A percentile compares a stretch with the other conserved stretches of the same genome.
Evolutionary conservation across 345 rosid genomes (phyloP).

Genomic region (Clausena lansium): DNA sequence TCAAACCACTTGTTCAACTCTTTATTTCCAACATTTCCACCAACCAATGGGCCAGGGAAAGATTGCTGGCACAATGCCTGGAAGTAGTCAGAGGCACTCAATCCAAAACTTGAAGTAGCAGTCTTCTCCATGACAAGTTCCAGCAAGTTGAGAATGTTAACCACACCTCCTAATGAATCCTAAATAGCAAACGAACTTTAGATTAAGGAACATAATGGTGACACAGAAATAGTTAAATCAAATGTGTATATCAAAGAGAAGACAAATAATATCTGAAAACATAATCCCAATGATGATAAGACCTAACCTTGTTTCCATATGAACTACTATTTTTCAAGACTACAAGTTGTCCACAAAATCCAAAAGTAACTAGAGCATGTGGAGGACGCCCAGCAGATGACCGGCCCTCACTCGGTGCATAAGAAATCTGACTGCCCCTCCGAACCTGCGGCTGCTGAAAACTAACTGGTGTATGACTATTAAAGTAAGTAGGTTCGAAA

Average conservation of each 20-base stretch:
- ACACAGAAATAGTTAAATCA: neutral
- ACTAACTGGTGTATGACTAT: slow-evolving; percentile 17
- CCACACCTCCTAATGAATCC: slow-evolving; percentile 28
- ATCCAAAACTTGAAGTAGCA: slow-evolving; percentile 18
- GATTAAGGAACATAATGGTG: slow-evolving; percentile 9
- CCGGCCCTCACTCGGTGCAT: slow-evolving; percentile 22
- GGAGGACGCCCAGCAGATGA: slow-evolving; percentile 49
- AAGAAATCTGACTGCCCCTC: slow-evolving; percentile 18
- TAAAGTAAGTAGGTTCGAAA: slow-evolving; percentile 13
- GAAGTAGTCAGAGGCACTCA: slow-evolving; percentile 26
- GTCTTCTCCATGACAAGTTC: slow-evolving; percentile 27
- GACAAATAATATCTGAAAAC: slow-evolving; percentile 8
- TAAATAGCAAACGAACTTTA: slow-evolving; percentile 14
- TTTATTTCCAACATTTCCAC: slow-evolving; percentile 41
- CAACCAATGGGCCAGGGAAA: slow-evolving; percentile 45
- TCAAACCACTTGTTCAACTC: slow-evolving; percentile 50
- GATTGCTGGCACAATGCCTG: slow-evolving; percentile 33
- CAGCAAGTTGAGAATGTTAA: slow-evolving; percentile 37
- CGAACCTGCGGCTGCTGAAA: slow-evolving; percentile 10
- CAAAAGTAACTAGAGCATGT: slow-evolving; percentile 43
- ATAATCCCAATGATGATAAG: neutral
- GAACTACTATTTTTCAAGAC: slow-evolving; percentile 29
- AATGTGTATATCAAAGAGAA: slow-evolving; percentile 2
- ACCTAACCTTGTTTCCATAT: slow-evolving; percentile 34
- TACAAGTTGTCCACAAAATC: slow-evolving; percentile 46